Evolutionary conservation across 2,329 filamentous ascomycete genomes (phyloP).

Genomic region (Pseudogymnoascus sp.): DNA sequence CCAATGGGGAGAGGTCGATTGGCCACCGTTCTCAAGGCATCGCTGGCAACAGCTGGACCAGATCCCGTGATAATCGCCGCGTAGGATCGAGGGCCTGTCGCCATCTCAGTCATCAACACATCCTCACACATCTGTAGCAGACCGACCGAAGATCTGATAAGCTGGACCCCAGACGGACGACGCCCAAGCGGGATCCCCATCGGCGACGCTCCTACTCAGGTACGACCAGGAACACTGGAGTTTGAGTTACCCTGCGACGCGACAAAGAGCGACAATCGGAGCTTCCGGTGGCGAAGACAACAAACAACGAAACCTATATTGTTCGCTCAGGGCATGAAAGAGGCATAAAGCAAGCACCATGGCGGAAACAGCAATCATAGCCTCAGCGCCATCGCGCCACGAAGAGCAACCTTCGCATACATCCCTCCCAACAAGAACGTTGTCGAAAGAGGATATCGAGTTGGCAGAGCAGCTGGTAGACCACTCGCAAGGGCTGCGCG

Average conservation of each 20-base stretch:
- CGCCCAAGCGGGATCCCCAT: background rate
- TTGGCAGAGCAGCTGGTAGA: constrained; percentile 21
- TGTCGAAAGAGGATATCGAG: constrained; percentile 24
- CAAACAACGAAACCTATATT: background rate
- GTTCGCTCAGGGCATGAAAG: background rate
- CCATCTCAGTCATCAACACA: background rate
- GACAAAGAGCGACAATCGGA: background rate
- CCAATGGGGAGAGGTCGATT: background rate
- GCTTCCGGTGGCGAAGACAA: background rate
- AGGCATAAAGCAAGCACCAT: background rate
- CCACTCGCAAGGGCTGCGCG: constrained; percentile 17
- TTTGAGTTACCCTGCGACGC: background rate
- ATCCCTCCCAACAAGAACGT: constrained; percentile 17
- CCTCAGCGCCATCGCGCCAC: background rate
- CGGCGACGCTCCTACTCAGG: background rate
- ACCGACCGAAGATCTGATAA: constrained; percentile 1
- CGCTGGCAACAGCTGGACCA: background rate
- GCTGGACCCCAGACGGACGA: background rate
- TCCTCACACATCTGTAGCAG: background rate
- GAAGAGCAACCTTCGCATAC: constrained; percentile 3
- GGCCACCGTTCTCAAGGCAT: constrained; percentile 3
- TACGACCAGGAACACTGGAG: background rate
- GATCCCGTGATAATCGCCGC: constrained; percentile 1
- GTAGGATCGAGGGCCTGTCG: background rate
- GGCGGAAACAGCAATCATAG: constrained; percentile 7